A percentile compares a stretch with the other conserved stretches of the same genome.
phyloP scores from a whole-genome alignment of 2,329 filamentous ascomycete genomes.

The Lachnellula cervina region DNA sequence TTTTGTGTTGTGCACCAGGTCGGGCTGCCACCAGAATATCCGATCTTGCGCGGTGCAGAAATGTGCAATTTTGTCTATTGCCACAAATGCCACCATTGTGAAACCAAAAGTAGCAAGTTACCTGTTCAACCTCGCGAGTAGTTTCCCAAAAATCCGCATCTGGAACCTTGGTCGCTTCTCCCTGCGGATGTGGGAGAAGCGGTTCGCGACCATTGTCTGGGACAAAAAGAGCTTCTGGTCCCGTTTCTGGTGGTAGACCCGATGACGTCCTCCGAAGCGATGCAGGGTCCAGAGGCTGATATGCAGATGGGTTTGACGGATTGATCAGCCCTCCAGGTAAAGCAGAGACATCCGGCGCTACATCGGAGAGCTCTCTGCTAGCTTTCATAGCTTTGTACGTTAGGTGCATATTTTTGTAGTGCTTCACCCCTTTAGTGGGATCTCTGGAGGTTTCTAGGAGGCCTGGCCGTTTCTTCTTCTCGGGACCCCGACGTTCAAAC shows the following conservation, averaged over 20 bases:
- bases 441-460: conserved; percentile 33
- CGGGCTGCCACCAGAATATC: not conserved
- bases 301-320: conserved; percentile 18
- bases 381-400: conserved; percentile 39
- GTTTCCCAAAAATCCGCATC: not conserved
- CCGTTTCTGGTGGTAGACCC: not conserved
- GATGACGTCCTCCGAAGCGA: conserved; percentile 9
- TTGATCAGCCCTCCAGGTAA: conserved; percentile 22
- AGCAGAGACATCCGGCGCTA: conserved; percentile 34
- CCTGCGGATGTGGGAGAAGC: not conserved
- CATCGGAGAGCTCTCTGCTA: conserved; percentile 42
- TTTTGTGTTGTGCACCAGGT: not conserved
- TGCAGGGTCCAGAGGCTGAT: conserved; percentile 14
- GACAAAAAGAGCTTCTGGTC: conserved; percentile 8
- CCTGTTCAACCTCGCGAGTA: not conserved
- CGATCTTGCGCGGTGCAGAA: not conserved
- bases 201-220: not conserved
- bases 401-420: conserved; percentile 37
- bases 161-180: not conserved
- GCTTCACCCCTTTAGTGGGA: conserved; percentile 36
- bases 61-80: not conserved
- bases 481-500: conserved; percentile 12
- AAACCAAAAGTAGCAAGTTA: conserved; percentile 16
- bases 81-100: not conserved
- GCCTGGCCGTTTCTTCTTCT: conserved; percentile 12